Base-by-base conservation (phyloP, 371 early-diverging fungal species). In the Mortierella sp. region DNA sequence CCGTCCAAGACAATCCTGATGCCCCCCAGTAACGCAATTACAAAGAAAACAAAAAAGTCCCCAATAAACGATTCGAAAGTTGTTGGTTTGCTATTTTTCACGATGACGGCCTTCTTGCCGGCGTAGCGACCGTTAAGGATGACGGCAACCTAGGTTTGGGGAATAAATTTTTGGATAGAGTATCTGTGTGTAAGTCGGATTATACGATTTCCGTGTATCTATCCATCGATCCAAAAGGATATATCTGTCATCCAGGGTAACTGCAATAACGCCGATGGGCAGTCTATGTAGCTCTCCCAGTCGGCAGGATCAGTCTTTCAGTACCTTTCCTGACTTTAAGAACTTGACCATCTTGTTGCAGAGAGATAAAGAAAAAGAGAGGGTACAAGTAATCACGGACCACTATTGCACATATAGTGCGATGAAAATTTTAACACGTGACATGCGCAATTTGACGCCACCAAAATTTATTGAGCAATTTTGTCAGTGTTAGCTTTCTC, bases 61-160 rank as follows among this genome's bases (percentile, higher is more conserved):
- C 62, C n/a, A n/a, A 24, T 22, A 52, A 11, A 59, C 9, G 51
- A 58, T 49, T 70, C 39, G 62, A 75, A 75, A 72, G 73, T 16
- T 73, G 80, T 79, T 79, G 80, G 68, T 71, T 74, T 83, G 83
- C 66, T 90, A 94, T 93, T 95, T 90, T 97, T 97, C 86, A 98
- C 95, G 85, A 99, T 96, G 83, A 99, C 98, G 78, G 98, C 98
- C 94, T 99, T 98, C 93, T 97, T 97, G 83, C 99, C 99, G 88
- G 99, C 98, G 85, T 94, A 96, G 80, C 98, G 96, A 79, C 99
- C 99, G 85, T 96, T 94, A 76, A 98, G 95, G 87, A 99, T 88
- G 78, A 99, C 93, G 83, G 97, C 98, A 84, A 98, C 98, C 96
- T 98, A 84, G 18, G 39, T n/a, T 62, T 47, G 54, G 52, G 14